phyloP scores from a whole-genome alignment of 768 basidiomycete species.

The Kondoa subrosea region DNA sequence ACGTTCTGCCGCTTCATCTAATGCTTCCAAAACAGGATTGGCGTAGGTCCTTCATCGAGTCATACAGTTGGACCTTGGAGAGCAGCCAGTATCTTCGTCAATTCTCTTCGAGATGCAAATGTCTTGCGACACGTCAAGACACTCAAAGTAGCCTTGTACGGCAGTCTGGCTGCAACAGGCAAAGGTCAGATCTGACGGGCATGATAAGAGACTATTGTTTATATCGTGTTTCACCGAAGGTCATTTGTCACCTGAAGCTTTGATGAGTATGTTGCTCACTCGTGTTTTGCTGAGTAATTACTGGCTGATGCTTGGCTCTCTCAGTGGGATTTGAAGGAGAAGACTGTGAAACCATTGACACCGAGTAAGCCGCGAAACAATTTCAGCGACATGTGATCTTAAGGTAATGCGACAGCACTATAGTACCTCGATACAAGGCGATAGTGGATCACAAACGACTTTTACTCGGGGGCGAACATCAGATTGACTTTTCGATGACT shows the following conservation, averaged over 20 bases:
- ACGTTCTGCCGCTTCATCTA: not conserved
- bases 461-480: conserved; percentile 52
- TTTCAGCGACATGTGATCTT: not conserved
- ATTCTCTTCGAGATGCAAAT: conserved; percentile 50
- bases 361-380: conserved; percentile 26
- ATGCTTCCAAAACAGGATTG: conserved; percentile 19
- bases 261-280: conserved; percentile 20
- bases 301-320: not conserved
- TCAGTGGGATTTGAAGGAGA: conserved; percentile 32
- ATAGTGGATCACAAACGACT: conserved; percentile 53
- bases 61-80: conserved; percentile 77
- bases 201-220: not conserved
- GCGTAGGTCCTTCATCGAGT: conserved; percentile 43
- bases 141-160: conserved; percentile 80
- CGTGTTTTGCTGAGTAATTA: not conserved
- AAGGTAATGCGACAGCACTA: conserved; percentile 10
- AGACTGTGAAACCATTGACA: conserved; percentile 85
- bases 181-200: no score
- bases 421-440: conserved; percentile 27
- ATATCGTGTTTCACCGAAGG: conserved; percentile 65
- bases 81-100: conserved; percentile 72
- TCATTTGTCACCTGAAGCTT: conserved; percentile 13
- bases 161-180: no score
- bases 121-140: conserved; percentile 53
- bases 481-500: conserved; percentile 72